Base-by-base conservation (phyloP, 371 early-diverging fungal genomes). In the Mortierella sp. region DNA sequence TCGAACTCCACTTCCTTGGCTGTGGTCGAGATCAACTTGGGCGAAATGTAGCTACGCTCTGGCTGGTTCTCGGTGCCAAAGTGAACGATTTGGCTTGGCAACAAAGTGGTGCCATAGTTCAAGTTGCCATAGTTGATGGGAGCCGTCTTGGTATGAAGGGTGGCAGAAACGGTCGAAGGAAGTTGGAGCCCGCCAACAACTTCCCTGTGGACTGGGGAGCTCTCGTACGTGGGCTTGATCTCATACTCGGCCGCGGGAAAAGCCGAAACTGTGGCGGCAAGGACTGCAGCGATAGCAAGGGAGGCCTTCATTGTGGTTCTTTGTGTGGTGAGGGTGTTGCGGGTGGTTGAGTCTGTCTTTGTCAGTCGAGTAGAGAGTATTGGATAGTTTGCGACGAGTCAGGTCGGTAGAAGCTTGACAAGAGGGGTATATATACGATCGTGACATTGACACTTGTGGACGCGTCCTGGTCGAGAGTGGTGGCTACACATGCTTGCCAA, bases 51-150 rank as follows among this genome's bases (percentile, higher is more conserved):
- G 2, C 57, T 69, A 12, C 47, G 68, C 21, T 63, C 57, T 22
- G 68, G 68, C 13, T 67, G 68, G 37, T 68, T 41, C 61, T 74
- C 76, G 1, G 65, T 54, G 27, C 76, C 76, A 39, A 64, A 74
- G 45, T 74, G 76, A 16, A 63, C 68, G 19, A 74, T 27, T 24
- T 74, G 76, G 21, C 48, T 57, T 24, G 76, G 76, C 69, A 68
- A 60, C 64, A 68, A 53, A 8, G 68, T 69, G 9, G 76, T 68
- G 0, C 76, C 76, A 56, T 45, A n/a, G 49, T 74, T 74, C 29
- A 74, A 41, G 45, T 74, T 74, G 0, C 76, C 76, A 37, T 64
- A 74, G 58, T 74, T 74, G 58, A 60, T 47, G 10, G 76, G 76
- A 1, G 60, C 69, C 21, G 54, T 24, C 55, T 58, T 50, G n/a